Percentiles rank a stretch among this genome's conserved stretches.
phyloP scores from a whole-genome alignment of 148 eudicot species.

The Dysphania ambrosioides region DNA sequence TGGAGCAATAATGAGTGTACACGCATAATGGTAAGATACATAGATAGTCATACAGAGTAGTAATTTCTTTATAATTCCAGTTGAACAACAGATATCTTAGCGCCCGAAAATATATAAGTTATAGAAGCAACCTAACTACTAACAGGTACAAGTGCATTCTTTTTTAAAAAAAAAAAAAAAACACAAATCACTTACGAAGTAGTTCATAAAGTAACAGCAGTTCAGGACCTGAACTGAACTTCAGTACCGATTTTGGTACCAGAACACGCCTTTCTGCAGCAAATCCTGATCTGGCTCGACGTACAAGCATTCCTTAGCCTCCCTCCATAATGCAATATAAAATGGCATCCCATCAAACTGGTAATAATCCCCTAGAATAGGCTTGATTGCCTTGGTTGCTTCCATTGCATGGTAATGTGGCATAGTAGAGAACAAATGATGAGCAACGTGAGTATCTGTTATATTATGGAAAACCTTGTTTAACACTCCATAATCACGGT shows the following conservation, averaged over 20 bases:
- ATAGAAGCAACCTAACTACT: neutral
- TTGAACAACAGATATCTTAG: neutral
- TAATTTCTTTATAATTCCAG: neutral
- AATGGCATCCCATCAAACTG: constrained; percentile 46
- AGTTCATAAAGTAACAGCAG: neutral
- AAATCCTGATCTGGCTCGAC: constrained; percentile 45
- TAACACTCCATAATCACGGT: constrained; percentile 48
- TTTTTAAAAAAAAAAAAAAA: too few species aligned
- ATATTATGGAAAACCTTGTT: constrained; percentile 57
- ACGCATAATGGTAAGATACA: neutral
- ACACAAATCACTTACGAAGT: neutral
- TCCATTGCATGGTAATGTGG: constrained; percentile 63
- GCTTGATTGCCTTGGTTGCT: constrained; percentile 55
- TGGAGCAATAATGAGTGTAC: neutral
- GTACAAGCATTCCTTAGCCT: constrained; percentile 49
- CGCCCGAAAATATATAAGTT: neutral
- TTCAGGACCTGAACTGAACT: neutral
- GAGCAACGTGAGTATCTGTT: constrained; percentile 57
- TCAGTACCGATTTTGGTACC: constrained; percentile 35
- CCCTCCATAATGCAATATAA: constrained; percentile 53
- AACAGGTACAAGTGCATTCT: neutral
- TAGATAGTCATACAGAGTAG: neutral
- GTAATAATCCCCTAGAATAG: constrained; percentile 49
- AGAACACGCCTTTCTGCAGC: constrained; percentile 28
- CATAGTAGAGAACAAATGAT: constrained; percentile 56